Base-by-base conservation (phyloP, 768 basidiomycete species). In the Agaricus sinodeliciosus region DNA sequence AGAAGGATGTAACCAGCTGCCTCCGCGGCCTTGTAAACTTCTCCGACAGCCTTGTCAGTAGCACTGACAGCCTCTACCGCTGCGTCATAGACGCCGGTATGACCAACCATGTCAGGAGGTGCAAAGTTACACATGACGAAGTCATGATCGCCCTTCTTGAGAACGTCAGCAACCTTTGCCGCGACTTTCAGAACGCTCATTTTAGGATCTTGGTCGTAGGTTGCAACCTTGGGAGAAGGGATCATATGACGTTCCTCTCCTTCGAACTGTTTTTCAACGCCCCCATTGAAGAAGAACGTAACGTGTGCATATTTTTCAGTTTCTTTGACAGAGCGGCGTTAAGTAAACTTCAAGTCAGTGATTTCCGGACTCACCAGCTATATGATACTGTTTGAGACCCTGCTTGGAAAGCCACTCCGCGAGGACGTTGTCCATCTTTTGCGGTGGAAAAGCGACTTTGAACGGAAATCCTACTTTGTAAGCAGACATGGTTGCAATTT, bases 41-140 rank as follows among this genome's bases (percentile, higher is more conserved):
- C 89, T 55, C 85, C 88, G 41, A 96, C 93, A 7, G 93, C 94
- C 56, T 78, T 78, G 68, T 97, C 94, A 1, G 94, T 96, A n/a
- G 83, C 80, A 1, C 79, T 73, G 65, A 96, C 88, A 4, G 94
- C 94, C 57, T 85, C 71, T 34, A 95, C 89, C 1, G 94, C 94
- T 0, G 94, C 94, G 1, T 95, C 91, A 68, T 81, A 95, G 25
- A 86, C 72, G 55, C 94, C 94, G 0, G 94, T 96, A 69, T 95
- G 94, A 34, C 94, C 93, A 49, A 95, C 94, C 94, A 96, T 95
- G 63, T 97, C 94, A 3, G 94, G 94, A 34, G 94, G 94, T 3
- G 94, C 94, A 67, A 95, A 96, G 72, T 95, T 96, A 74, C 92
- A 95, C 93, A 96, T 96, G 54, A 96, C 80, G 63, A 96, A 96